phyloP scores from a whole-genome alignment of 805 yeast species.

The Saccharomycopsis babjevae region DNA sequence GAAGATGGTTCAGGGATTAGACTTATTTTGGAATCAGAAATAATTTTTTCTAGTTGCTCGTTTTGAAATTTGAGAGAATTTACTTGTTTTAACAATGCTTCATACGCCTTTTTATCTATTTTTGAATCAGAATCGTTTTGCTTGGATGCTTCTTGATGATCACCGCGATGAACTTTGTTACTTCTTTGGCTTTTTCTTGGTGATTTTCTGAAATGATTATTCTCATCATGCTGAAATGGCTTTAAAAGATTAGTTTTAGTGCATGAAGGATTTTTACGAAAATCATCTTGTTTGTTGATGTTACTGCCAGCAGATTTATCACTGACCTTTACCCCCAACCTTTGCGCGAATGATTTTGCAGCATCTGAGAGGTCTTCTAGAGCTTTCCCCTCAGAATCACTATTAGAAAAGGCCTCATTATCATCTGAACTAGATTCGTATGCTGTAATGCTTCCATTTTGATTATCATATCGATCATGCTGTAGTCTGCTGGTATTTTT shows the following conservation, averaged over 20 bases:
- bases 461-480: not conserved
- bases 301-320: not conserved
- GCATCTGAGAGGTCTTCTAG: not conserved
- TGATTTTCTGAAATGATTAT: not conserved
- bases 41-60: not conserved
- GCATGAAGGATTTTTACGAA: not conserved
- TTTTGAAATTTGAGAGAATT: not conserved
- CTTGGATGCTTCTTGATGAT: not conserved
- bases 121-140: not conserved
- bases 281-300: not conserved
- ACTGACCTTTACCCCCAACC: not conserved
- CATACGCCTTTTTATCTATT: not conserved
- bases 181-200: not conserved
- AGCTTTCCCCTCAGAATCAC: not conserved
- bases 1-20: not conserved
- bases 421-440: not conserved
- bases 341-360: slow-evolving; percentile 4
- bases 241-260: not conserved
- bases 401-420: not conserved
- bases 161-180: not conserved
- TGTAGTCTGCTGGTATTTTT: not conserved
- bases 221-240: not conserved
- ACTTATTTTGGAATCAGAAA: not conserved
- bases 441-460: not conserved
- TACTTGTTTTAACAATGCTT: not conserved